Evolutionary conservation across 225 moss, liverwort and hornwort genomes (phyloP), one percentile per base, ranked within the genome.

Genomic region (Physcomitrium patens): DNA sequence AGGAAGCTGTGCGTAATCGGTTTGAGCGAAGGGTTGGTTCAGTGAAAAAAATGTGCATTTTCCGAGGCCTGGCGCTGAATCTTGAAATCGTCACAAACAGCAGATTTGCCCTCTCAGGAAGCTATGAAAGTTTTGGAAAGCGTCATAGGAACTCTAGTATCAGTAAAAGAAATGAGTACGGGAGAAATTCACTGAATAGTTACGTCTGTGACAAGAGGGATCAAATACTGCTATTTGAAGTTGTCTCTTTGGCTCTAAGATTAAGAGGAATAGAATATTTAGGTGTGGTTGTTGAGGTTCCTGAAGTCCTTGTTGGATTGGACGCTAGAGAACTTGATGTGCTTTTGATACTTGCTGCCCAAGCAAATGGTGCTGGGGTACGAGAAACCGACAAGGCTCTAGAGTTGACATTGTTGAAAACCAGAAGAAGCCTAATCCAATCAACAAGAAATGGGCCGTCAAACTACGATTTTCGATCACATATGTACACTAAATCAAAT

Each of bases 261-360:
- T 61, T 91, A 56, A 66, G 81, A 71, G 92, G 92, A 60, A 26
- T 84, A 45, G 81, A 80, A 19, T 79, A 91, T 26, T 76, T 91
- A 71, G 86, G 87, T 54, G 24, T 96, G 73, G 96, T 89, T 58
- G 83, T 94, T 77, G 92, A 88, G 65, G 82, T 88, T 19, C 90
- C 87, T 74, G 92, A 93, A 83, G 92, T 89, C 19, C 83, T 86
- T 63, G 73, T 91, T 68, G 92, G 87, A 55, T 77, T 96, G 66
- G 94, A 96, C 75, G 79, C 86, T 63, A 81, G 83, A 74, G 96
- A 96, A 76, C 68, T 96, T 50, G 68, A 81, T 74, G 82, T 91
- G 77, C 79, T 96, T 47, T 75, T 89, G 69, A 83, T 77, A 43
- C 79, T 96, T 64, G 22, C 69, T 69, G 88, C 87, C 60, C 96